Evolutionary conservation across 1,284 basidiomycete species (phyloP), one percentile per base, ranked within the genome.

Genomic region (Sanghuangporus weigelae): DNA sequence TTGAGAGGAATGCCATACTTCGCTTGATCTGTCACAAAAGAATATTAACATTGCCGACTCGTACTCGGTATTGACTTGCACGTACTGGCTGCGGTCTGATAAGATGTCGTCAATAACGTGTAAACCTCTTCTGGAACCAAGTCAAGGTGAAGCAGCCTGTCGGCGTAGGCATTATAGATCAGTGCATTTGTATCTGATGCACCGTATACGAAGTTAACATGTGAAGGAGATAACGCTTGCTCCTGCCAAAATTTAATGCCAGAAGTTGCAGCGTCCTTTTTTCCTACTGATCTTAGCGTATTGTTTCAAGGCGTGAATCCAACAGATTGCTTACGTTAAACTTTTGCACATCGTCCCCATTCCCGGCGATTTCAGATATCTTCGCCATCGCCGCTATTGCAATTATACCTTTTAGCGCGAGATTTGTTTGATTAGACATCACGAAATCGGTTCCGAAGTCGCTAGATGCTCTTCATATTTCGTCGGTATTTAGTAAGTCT

Each of bases 401-500:
- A 59, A 87, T 74, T 66, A 90, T 89, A 10, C 88, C 89, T 69
- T 91, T 91, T 75, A 90, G 86, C 0, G 88, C 89, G 26, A 90
- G 79, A 69, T 92, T 89, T 10, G 89, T 90, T 72, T 90, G 88
- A 71, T 92, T 90, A 40, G 85, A 83, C 23, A 21, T 23, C 1
- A 23, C 26, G 38, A 59, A 31, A 90, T 53, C 51, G 19, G 21
- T 12, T 46, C 46, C 31, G 16, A 48, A 59, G 19, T 35, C 40
- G 11, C 42, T 23, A n/a, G 44, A 26, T 12, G 44, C n/a, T 48
- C 57, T 59, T 10, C 31, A 26, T 16, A 7, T 3, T 40, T 44
- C 1, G 1, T 16, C n/a, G 23, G 19, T 38, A 21, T 23, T 19
- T 12, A 1, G 8, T 12, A 14, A 26, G 23, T 40, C 39, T 5